Evolutionary conservation across 805 yeast species (phyloP).

Genomic region (Saccharomycopsis schoenii): DNA sequence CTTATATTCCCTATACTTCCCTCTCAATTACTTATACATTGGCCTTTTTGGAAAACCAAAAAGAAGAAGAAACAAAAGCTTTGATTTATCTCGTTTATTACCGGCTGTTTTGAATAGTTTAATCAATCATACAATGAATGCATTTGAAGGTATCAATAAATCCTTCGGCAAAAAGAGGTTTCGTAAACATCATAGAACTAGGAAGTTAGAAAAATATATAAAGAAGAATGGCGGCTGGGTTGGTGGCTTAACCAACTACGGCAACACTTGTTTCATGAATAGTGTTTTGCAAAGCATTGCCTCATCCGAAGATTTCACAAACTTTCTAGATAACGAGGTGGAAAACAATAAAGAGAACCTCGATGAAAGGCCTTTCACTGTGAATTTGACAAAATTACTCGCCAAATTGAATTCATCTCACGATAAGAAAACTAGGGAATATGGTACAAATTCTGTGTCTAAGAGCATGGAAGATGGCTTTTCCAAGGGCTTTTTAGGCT

Average conservation of each 20-base stretch:
- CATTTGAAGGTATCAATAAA: background rate
- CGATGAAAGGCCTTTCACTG: slow-evolving; percentile 3
- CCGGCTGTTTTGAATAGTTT: background rate
- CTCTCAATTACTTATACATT: background rate
- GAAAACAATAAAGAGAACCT: background rate
- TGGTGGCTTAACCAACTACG: slow-evolving; percentile 84
- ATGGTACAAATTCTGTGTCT: slow-evolving; percentile 49
- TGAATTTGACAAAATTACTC: slow-evolving; percentile 36
- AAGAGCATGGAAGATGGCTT: slow-evolving; percentile 72
- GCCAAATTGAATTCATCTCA: slow-evolving; percentile 45
- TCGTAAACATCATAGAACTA: background rate
- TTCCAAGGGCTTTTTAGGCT: slow-evolving; percentile 66
- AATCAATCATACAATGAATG: background rate
- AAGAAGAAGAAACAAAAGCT: background rate
- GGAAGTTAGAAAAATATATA: background rate
- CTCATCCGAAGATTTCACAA: slow-evolving; percentile 50
- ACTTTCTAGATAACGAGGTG: slow-evolving; percentile 42
- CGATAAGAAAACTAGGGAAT: slow-evolving; percentile 45
- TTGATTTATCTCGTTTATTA: background rate
- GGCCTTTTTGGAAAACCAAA: slow-evolving; percentile 1
- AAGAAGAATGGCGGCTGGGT: slow-evolving; percentile 54
- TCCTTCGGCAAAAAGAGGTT: slow-evolving; percentile 1
- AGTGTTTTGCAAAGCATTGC: slow-evolving; percentile 79
- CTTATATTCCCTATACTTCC: background rate
- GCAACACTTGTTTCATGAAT: slow-evolving; percentile 93